phyloP scores from a whole-genome alignment of 495 filamentous ascomycete genomes.

The Evansstolkia leycettana region DNA sequence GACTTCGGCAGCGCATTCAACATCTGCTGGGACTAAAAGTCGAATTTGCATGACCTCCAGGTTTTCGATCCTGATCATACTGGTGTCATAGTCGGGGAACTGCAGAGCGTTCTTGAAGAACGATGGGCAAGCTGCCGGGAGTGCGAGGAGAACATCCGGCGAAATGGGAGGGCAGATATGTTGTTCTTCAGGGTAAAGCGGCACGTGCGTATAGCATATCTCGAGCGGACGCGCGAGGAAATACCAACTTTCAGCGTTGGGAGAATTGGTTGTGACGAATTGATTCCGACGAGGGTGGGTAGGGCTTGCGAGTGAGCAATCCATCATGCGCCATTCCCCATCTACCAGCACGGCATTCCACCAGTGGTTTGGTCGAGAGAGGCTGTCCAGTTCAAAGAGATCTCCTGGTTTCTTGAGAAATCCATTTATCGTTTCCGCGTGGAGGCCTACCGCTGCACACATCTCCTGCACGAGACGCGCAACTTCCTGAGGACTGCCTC shows the following conservation, averaged over 20 bases:
- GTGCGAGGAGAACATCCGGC: slow-evolving; percentile 67
- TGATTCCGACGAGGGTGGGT: slow-evolving; percentile 68
- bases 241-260: slow-evolving; percentile 75
- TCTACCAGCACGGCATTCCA: slow-evolving; percentile 96
- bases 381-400: slow-evolving; percentile 54
- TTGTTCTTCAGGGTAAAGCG: slow-evolving; percentile 71
- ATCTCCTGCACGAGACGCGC: slow-evolving; percentile 83
- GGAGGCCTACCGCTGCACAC: slow-evolving; percentile 82
- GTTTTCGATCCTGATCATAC: slow-evolving; percentile 71
- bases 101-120: slow-evolving; percentile 73
- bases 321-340: slow-evolving; percentile 92
- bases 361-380: slow-evolving; percentile 84
- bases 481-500: slow-evolving; percentile 85
- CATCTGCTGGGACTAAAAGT: slow-evolving; percentile 72
- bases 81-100: slow-evolving; percentile 86
- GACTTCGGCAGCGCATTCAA: slow-evolving; percentile 89
- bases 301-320: slow-evolving; percentile 82
- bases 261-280: slow-evolving; percentile 59
- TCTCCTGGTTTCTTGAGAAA: slow-evolving; percentile 89
- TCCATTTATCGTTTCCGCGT: slow-evolving; percentile 71
- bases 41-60: slow-evolving; percentile 87
- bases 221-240: slow-evolving; percentile 81
- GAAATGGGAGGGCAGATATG: slow-evolving; percentile 84
- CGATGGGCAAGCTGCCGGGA: slow-evolving; percentile 74
- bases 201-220: slow-evolving; percentile 90